phyloP scores from a whole-genome alignment of 805 yeast genomes.

The Pichia nanzhaoensis region DNA sequence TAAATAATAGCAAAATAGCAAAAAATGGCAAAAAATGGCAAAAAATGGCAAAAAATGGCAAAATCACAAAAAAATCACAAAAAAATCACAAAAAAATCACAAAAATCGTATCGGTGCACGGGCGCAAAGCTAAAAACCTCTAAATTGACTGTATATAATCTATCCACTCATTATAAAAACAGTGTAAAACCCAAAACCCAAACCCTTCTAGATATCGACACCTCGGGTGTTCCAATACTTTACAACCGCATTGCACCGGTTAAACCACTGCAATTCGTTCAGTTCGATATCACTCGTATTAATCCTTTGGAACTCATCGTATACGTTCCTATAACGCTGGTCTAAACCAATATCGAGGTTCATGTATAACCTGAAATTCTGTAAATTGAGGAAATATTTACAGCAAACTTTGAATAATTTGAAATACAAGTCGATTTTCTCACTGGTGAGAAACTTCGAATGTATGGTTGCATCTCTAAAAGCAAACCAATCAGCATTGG shows the following conservation, averaged over 20 bases:
- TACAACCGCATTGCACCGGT: slow-evolving; percentile 16
- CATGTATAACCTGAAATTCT: slow-evolving; percentile 37
- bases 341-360: slow-evolving; percentile 37
- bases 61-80: slow-evolving; percentile 1
- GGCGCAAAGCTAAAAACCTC: no score
- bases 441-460: slow-evolving; percentile 24
- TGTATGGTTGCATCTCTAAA: slow-evolving; percentile 69
- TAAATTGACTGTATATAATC: no score
- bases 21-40: neutral
- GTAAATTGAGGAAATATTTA: slow-evolving; percentile 37
- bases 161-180: neutral
- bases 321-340: slow-evolving; percentile 30
- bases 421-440: slow-evolving; percentile 47
- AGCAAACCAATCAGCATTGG: slow-evolving; percentile 82
- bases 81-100: neutral
- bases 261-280: slow-evolving; percentile 33
- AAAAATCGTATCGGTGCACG: no score
- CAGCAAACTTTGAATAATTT: slow-evolving; percentile 45
- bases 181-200: neutral
- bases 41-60: neutral
- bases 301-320: slow-evolving; percentile 27
- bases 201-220: slow-evolving; percentile 4
- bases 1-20: neutral
- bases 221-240: slow-evolving; percentile 14
- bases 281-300: slow-evolving; percentile 33